These are phyloP conservation scores for Colletotrichum coccodes DNA, from an alignment of 2,329 filamentous ascomycete species.

Conservation along the genomic window DNA sequence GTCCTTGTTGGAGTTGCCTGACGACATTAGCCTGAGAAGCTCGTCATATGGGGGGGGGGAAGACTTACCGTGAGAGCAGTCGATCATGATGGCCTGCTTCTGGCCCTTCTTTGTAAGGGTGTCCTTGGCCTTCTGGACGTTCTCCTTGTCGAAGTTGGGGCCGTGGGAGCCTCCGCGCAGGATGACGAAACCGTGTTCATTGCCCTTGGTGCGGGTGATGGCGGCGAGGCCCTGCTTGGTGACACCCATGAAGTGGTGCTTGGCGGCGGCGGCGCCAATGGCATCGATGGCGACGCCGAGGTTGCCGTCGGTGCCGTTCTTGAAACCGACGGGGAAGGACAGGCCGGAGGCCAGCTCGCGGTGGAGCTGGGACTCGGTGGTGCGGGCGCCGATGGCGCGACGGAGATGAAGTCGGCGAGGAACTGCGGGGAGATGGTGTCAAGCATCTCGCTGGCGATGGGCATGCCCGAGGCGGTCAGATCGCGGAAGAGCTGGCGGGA, in stretches of 20 bases:
- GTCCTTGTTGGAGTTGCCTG: slow-evolving; percentile 96
- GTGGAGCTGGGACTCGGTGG: slow-evolving; percentile 96
- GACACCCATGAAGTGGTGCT: slow-evolving; percentile 98
- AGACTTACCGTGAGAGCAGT: slow-evolving; percentile 91
- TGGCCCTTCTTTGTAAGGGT: slow-evolving; percentile 84
- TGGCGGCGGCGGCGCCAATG: slow-evolving; percentile 85
- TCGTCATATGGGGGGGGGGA: background rate
- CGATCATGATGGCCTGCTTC: slow-evolving; percentile 93
- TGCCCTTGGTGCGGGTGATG: slow-evolving; percentile 92
- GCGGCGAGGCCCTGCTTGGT: slow-evolving; percentile 97
- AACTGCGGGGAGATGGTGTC: slow-evolving; percentile 99
- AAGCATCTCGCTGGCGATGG: slow-evolving; percentile 97
- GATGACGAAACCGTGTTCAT: slow-evolving; percentile 98
- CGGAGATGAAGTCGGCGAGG: slow-evolving; percentile 93
- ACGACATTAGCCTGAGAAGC: background rate
- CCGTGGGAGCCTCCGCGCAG: slow-evolving; percentile 90
- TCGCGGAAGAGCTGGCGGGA: slow-evolving; percentile 95
- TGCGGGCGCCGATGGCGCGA: slow-evolving; percentile 94
- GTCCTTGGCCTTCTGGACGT: slow-evolving; percentile 82
- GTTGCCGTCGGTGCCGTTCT: slow-evolving; percentile 97
- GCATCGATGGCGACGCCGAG: slow-evolving; percentile 94
- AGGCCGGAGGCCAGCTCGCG: slow-evolving; percentile 94
- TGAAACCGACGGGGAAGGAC: slow-evolving; percentile 98
- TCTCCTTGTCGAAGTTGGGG: slow-evolving; percentile 92
- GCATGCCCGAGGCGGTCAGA: slow-evolving; percentile 87